Base-by-base conservation (phyloP, 208 protist species). In the Cochliopodium minus region DNA sequence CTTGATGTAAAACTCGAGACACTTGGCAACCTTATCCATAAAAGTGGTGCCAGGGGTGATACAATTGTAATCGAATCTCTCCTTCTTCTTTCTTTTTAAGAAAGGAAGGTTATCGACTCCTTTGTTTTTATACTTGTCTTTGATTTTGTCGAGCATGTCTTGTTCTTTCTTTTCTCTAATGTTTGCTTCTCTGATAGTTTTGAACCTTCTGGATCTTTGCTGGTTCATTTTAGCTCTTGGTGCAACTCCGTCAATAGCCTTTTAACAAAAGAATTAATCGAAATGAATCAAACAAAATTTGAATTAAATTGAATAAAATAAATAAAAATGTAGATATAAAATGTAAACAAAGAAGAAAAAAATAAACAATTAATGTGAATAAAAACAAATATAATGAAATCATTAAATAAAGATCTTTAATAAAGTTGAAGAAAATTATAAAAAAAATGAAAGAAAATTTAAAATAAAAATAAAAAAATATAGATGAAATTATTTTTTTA, bases 181-280 rank as follows among this genome's bases (percentile, higher is more conserved):
- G 52, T 73, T 33, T 4, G 62, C 65, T 53, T 96, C 90, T 55
- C 92, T 70, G 4, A 84, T 90, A 2, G 91, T 72, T 30, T 82
- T 74, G 72, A 99, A 99, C 33, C 96, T 80, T 23, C 96, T 78
- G 30, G 78, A 80, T 58, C 96, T 80, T 75, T 99, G 96, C 74
- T 99, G 94, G 65, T 99, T 99, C 90, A 99, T 96, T 64, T 99
- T 99, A 48, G 95, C 96, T 20, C 93, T 76, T 33, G 94, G 94
- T 5, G 94, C 93, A n/a, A 96, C 90, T 45, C 93, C 93, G 70
- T 99, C 93, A 35, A 87, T 67, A 59, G 78, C 86, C n/a, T n/a
- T n/a, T n/a, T n/a, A n/a, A n/a, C n/a, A n/a, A 43, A 43, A 43
- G n/a, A 43, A 43, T n/a, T 43, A 43, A 43, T 17, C n/a, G n/a